Base-by-base conservation (phyloP, 2,329 filamentous ascomycete genomes). In the Exophiala sp. region DNA sequence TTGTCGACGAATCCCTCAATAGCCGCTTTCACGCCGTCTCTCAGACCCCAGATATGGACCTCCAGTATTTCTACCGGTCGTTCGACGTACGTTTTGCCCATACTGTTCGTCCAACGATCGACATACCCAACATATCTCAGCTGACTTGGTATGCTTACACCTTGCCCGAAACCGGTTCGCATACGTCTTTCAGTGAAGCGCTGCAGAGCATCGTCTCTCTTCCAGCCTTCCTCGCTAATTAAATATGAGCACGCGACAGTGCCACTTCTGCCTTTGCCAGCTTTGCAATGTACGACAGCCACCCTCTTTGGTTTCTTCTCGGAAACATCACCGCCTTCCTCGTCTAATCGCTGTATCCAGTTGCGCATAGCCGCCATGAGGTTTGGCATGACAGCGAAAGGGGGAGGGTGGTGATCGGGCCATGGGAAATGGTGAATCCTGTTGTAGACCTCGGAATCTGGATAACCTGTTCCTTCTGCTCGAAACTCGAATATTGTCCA, bases 401-500 rank as follows among this genome's bases (percentile, higher is more conserved):
- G 94, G 48, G 94, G 94, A 3, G 94, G 94, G 68, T 99, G 94
- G 68, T 99, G 94, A 68, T 99, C 94, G 0, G 94, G 94, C 84
- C 89, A 99, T 0, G 94, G 94, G 66, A 91, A 97, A 72, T 99
- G 94, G 60, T 87, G 83, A 60, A 97, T 86, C 2, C 91, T 81
- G 33, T 83, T 80, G 68, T 96, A 90, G 1, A 99, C 92, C 54
- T 91, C 88, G 14, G 85, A 82, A 67, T 99, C 94, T 0, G 91
- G 91, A 66, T 99, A 99, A 1, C 94, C 94, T 0, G 94, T 96
- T 4, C 94, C 94, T 70, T 99, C 94, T 34, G 91, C 94, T 42
- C 94, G 86, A 65, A 99, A 99, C 73, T 99, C 94, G 90, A 92
- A 99, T 65, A 99, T 96, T 2, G 87, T 85, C 94, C 94, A 99